phyloP scores from a whole-genome alignment of 2,329 filamentous ascomycete genomes.

The Aspergillus sp. region DNA sequence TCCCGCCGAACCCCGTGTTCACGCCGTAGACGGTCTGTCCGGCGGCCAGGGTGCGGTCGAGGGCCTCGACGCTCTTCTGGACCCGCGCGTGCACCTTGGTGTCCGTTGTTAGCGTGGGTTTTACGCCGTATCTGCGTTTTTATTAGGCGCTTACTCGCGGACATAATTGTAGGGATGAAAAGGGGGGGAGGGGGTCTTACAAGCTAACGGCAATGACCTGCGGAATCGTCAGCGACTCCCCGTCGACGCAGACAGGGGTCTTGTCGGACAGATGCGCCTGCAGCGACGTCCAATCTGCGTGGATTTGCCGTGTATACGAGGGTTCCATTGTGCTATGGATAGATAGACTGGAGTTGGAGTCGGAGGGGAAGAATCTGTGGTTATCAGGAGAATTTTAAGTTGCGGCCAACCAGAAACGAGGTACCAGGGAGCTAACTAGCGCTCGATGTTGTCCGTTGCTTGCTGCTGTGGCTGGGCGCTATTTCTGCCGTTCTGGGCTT shows the following conservation, averaged over 20 bases:
- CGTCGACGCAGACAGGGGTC: not conserved
- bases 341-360: too few relatives aligned
- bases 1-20: slow-evolving; percentile 59
- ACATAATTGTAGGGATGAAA: not conserved
- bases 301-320: not conserved
- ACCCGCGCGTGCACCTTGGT: not conserved
- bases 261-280: not conserved
- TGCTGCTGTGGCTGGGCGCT: too few relatives aligned
- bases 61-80: slow-evolving; percentile 6
- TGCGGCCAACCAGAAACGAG: too few relatives aligned
- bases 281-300: not conserved
- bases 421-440: too few relatives aligned
- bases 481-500: too few relatives aligned
- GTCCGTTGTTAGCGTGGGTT: not conserved
- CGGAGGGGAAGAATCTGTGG: too few relatives aligned
- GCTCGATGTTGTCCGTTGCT: too few relatives aligned
- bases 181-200: not conserved
- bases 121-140: not conserved
- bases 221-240: not conserved
- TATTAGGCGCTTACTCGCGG: not conserved
- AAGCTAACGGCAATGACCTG: not conserved
- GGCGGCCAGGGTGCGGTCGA: slow-evolving; percentile 5
- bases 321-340: too few relatives aligned
- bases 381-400: too few relatives aligned
- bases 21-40: slow-evolving; percentile 36